Percentiles rank a stretch among this genome's conserved stretches.
phyloP scores from a whole-genome alignment of 164 flowering plant genomes.

The Chloranthus sessilifolius region DNA sequence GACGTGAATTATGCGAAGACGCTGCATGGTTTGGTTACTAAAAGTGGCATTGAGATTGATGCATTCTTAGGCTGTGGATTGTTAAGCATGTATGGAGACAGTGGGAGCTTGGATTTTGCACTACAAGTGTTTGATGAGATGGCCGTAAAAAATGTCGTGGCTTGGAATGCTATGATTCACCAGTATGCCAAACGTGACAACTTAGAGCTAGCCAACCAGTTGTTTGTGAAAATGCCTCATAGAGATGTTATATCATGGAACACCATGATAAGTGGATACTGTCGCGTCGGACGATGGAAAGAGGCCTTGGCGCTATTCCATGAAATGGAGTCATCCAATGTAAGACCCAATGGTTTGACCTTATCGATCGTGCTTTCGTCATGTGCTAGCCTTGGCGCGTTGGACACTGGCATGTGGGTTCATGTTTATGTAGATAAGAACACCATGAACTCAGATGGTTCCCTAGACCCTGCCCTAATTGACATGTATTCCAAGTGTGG shows the following conservation, averaged over 20 bases:
- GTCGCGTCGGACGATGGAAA: constrained; percentile 12
- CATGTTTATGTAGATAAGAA: constrained; percentile 25
- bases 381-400: constrained; percentile 29
- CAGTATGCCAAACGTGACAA: constrained; percentile 16
- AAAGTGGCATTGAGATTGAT: constrained; percentile 24
- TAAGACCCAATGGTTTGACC: constrained; percentile 21
- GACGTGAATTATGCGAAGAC: constrained; percentile 9
- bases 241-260: constrained; percentile 30
- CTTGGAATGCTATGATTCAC: constrained; percentile 31
- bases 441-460: constrained; percentile 17
- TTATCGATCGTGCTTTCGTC: constrained; percentile 23
- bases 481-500: constrained; percentile 31
- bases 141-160: constrained; percentile 18
- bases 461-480: constrained; percentile 21
- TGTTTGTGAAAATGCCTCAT: constrained; percentile 15
- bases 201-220: constrained; percentile 12
- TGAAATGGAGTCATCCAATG: constrained; percentile 20
- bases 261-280: constrained; percentile 20
- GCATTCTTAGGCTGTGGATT: constrained; percentile 20
- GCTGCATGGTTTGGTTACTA: constrained; percentile 28
- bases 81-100: constrained; percentile 23
- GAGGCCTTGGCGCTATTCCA: constrained; percentile 21
- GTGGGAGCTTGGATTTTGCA: constrained; percentile 23
- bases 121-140: constrained; percentile 14
- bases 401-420: constrained; percentile 26